phyloP scores from a whole-genome alignment of 768 basidiomycete genomes.

The Lactarius quietus region DNA sequence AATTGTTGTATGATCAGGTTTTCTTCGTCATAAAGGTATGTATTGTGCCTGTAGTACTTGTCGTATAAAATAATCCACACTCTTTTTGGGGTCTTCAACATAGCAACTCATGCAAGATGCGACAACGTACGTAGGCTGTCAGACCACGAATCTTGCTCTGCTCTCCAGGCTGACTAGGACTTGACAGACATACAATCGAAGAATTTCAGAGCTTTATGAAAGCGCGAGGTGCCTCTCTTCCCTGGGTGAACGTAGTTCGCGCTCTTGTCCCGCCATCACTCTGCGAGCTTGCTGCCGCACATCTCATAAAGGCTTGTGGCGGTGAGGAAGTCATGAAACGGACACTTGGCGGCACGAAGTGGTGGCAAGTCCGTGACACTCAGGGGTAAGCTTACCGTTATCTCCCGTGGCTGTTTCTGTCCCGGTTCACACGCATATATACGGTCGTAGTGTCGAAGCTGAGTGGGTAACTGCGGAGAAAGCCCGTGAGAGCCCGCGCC shows the following conservation, averaged over 20 bases:
- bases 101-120: slow-evolving; percentile 73
- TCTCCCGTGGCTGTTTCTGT: neutral
- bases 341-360: slow-evolving; percentile 84
- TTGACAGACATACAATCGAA: slow-evolving; percentile 70
- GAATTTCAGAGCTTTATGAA: slow-evolving; percentile 79
- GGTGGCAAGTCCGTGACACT: no score
- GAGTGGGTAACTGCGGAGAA: slow-evolving; percentile 87
- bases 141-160: neutral
- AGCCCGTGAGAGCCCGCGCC: slow-evolving; percentile 42
- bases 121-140: slow-evolving; percentile 51
- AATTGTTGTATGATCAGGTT: slow-evolving; percentile 75
- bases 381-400: slow-evolving; percentile 53
- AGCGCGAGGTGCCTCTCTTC: slow-evolving; percentile 75
- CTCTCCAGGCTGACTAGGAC: neutral
- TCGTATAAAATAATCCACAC: no score
- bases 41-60: neutral
- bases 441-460: slow-evolving; percentile 58
- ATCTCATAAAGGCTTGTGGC: slow-evolving; percentile 75
- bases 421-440: slow-evolving; percentile 7
- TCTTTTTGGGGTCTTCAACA: no score
- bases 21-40: slow-evolving; percentile 71
- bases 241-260: slow-evolving; percentile 71
- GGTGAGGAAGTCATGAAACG: slow-evolving; percentile 67
- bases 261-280: slow-evolving; percentile 66
- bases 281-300: slow-evolving; percentile 68